Base-by-base conservation (phyloP, 176 grass and related monocot species). In the Chloris gayana region DNA sequence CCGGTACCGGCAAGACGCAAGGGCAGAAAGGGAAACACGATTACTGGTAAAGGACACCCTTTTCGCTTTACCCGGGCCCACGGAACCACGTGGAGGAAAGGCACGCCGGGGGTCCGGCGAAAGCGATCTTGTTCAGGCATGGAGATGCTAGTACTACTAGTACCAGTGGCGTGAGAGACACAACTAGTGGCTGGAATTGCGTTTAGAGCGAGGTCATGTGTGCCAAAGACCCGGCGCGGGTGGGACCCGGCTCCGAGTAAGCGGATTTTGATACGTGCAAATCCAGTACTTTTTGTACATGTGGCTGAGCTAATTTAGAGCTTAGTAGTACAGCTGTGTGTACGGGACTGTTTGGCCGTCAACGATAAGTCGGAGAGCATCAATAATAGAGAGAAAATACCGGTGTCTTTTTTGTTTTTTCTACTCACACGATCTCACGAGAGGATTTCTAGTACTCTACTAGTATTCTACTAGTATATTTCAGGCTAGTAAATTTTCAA, bases 231-330 rank as follows among this genome's bases (percentile, higher is more conserved):
- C 59, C 10, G 24, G 15, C 7, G 32, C 0, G 15, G 15, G 54
- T 24, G 25, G 60, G 75, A 32, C 41, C 39, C 17, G 0, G 5
- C 30, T 0, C 38, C 30, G 1, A 47, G 12, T 30, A 15, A 41
- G n/a, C 21, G 66, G 74, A 71, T 85, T 85, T 85, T 78, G 66
- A 77, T 84, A n/a, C 56, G 74, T 29, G 9, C 6, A 35, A 38
- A 53, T 53, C 42, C 70, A 7, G 7, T 54, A 34, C 15, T 9
- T 14, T 14, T 58, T 51, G 2, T 32, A 14, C 22, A 15, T 18
- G 76, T 78, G 76, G 62, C 19, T 24, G 62, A 26, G 61, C 17
- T 53, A 1, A 53, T 53, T 78, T 25, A 27, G 75, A 30, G 39
- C 24, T 71, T 71, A 19, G 5, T 17, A 47, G 12, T 7, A 7